These are phyloP conservation scores for Phlyctochytrium arcticum DNA, from an alignment of 192 early-diverging fungal species.

Conservation along the genomic window DNA sequence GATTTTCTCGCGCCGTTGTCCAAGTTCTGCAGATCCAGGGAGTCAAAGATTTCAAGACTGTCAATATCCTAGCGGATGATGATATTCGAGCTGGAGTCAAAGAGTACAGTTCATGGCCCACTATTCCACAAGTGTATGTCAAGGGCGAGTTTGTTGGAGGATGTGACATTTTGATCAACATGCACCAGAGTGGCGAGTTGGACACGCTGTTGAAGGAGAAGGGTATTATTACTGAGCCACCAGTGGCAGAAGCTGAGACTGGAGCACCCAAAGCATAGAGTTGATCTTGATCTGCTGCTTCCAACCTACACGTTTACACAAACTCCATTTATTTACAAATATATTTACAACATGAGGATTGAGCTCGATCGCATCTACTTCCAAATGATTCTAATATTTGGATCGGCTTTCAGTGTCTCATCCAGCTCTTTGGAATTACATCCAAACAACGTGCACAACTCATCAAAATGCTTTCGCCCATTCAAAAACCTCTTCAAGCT, in stretches of 20 bases:
- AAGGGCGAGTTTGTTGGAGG: conserved; percentile 96
- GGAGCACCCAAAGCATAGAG: too few relatives aligned
- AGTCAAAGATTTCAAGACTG: conserved; percentile 71
- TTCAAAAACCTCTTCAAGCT: conserved; percentile 37
- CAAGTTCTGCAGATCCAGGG: conserved; percentile 83
- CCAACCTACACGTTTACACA: too few relatives aligned
- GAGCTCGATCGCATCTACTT: too few relatives aligned
- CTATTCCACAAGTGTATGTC: conserved; percentile 93
- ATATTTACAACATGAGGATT: too few relatives aligned
- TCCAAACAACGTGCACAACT: conserved; percentile 66
- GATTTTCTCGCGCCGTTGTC: conserved; percentile 89
- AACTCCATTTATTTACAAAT: too few relatives aligned
- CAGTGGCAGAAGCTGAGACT: too few relatives aligned
- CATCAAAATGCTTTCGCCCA: conserved; percentile 70
- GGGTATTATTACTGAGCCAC: conserved; percentile 51
- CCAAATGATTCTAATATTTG: conserved; percentile 49
- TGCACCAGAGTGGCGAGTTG: conserved; percentile 88
- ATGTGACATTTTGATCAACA: conserved; percentile 84
- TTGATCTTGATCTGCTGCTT: too few relatives aligned
- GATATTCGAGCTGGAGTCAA: conserved; percentile 91
- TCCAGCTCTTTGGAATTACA: conserved; percentile 60
- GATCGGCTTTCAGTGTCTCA: conserved; percentile 39
- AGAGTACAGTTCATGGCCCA: conserved; percentile 89
- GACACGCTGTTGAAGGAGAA: conserved; percentile 74
- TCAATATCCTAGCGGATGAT: conserved; percentile 86